A percentile compares a stretch with the other conserved stretches of the same genome.
Conservation (phyloP, 208 protist genomes). For the Crithidia bombi region DNA sequence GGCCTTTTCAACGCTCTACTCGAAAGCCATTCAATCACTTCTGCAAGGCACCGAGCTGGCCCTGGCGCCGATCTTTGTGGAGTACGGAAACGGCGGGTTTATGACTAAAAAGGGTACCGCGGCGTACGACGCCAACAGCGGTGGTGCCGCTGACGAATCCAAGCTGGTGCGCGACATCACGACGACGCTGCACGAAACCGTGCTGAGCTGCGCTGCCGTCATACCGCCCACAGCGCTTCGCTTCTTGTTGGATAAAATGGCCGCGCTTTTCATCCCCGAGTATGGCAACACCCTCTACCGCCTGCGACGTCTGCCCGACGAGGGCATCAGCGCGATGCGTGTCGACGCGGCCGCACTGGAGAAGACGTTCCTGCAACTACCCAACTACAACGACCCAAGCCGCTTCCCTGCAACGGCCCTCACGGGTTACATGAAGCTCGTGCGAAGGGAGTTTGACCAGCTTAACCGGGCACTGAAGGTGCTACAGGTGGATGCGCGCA, state of each 20-base stretch:
- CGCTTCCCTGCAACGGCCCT: slow-evolving; percentile 60
- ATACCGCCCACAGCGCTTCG: slow-evolving; percentile 64
- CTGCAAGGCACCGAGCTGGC: slow-evolving; percentile 62
- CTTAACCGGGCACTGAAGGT: slow-evolving; percentile 87
- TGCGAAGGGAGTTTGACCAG: slow-evolving; percentile 81
- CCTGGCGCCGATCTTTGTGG: slow-evolving; percentile 57
- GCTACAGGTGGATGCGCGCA: slow-evolving; percentile 78
- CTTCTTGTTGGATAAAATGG: slow-evolving; percentile 87
- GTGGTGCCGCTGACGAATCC: slow-evolving; percentile 56
- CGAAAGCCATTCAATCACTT: slow-evolving; percentile 62
- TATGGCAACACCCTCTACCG: slow-evolving; percentile 80
- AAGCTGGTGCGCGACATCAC: slow-evolving; percentile 65
- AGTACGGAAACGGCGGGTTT: slow-evolving; percentile 76
- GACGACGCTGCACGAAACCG: slow-evolving; percentile 58
- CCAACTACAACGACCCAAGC: slow-evolving; percentile 87
- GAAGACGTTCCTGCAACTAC: slow-evolving; percentile 79
- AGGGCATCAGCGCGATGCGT: slow-evolving; percentile 69
- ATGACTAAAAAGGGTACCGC: slow-evolving; percentile 21
- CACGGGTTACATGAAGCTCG: slow-evolving; percentile 75
- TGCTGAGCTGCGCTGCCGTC: slow-evolving; percentile 69
- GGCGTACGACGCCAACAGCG: slow-evolving; percentile 17
- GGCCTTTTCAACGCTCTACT: slow-evolving; percentile 79
- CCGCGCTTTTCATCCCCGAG: slow-evolving; percentile 63
- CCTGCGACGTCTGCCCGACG: slow-evolving; percentile 54
- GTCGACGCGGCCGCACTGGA: slow-evolving; percentile 82